Base-by-base conservation (phyloP, 2,329 filamentous ascomycete species). In the Fusarium sp. region DNA sequence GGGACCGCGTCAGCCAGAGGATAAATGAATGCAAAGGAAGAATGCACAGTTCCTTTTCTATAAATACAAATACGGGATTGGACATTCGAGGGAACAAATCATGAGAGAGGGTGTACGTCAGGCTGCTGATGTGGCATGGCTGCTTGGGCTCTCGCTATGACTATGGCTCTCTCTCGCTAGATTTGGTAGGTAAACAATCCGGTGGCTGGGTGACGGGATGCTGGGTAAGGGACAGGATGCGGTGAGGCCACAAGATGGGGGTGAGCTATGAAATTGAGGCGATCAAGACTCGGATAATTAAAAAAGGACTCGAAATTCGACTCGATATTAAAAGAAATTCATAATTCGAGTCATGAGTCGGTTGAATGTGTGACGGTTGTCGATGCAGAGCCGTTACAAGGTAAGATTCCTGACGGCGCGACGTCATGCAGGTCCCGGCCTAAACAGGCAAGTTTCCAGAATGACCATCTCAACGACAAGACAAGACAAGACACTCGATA, bases 121-220 rank as follows among this genome's bases (percentile, higher is more conserved):
- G 40, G 63, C 62, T 62, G 59, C 42, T 70, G 61, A 66, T 67
- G 69, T 67, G 74, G 68, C 69, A 77, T 77, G 7, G 31, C 14
- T 35, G n/a, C 29, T 34, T 68, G 66, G 66, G 68, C 63, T 72
- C 66, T 58, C 20, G 20, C 40, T 45, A 45, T 45, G 58, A 42
- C 54, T 62, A n/a, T 52, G 27, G 27, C 29, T 29, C 47, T 31
- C 27, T 56, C 31, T 54, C 58, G 54, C 61, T 56, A 40, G 37
- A 18, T 45, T 45, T 45, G 40, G 40, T 64, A 70, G 16, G 67
- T 75, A 76, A 77, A 77, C 69, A 77, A 64, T 64, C 70, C 64
- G 75, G 77, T 79, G 77, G 77, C 77, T 79, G 77, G 77, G 74
- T 60, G 71, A 71, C 66, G 71, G 42, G 69, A 37, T 56, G 16